These are phyloP conservation scores for Spinacia oleracea DNA, from an alignment of 179 eudicot species.

Conservation along the genomic window DNA sequence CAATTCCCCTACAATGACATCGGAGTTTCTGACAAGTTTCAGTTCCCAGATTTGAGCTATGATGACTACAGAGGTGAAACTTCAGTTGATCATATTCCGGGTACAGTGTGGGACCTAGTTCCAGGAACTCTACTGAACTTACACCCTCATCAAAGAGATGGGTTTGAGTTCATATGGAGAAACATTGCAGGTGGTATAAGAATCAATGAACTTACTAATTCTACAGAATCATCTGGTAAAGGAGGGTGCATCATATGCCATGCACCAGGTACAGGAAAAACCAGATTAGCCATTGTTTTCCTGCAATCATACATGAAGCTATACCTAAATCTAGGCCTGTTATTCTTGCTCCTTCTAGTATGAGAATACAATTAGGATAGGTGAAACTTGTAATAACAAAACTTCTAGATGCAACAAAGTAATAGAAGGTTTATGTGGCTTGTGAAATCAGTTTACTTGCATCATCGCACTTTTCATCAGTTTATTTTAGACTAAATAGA, in stretches of 20 bases:
- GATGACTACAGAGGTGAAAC: too few relatives aligned
- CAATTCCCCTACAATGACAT: not conserved
- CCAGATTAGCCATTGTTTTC: constrained; percentile 40
- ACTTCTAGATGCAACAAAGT: too few relatives aligned
- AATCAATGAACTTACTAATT: constrained; percentile 25
- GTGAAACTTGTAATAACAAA: too few relatives aligned
- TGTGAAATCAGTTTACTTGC: too few relatives aligned
- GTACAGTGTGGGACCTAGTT: constrained; percentile 40
- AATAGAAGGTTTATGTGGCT: too few relatives aligned
- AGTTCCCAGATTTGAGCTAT: constrained; percentile 8
- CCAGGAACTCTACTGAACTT: constrained; percentile 25
- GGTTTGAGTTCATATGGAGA: constrained; percentile 50
- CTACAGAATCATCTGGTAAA: constrained; percentile 1
- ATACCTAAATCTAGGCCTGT: constrained; percentile 31
- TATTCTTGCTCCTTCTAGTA: constrained; percentile 39
- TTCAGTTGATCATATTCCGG: not conserved
- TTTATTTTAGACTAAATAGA: too few relatives aligned
- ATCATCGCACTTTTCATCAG: too few relatives aligned
- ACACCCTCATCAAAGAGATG: constrained; percentile 44
- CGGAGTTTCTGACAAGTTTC: not conserved
- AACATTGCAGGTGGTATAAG: constrained; percentile 40
- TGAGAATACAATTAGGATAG: too few relatives aligned
- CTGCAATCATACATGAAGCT: constrained; percentile 36
- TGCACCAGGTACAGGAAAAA: constrained; percentile 51
- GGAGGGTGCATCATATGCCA: constrained; percentile 56